A percentile compares a stretch with the other conserved stretches of the same genome.
Evolutionary conservation across 768 basidiomycete species (phyloP).

Genomic region (Trametes maxima): DNA sequence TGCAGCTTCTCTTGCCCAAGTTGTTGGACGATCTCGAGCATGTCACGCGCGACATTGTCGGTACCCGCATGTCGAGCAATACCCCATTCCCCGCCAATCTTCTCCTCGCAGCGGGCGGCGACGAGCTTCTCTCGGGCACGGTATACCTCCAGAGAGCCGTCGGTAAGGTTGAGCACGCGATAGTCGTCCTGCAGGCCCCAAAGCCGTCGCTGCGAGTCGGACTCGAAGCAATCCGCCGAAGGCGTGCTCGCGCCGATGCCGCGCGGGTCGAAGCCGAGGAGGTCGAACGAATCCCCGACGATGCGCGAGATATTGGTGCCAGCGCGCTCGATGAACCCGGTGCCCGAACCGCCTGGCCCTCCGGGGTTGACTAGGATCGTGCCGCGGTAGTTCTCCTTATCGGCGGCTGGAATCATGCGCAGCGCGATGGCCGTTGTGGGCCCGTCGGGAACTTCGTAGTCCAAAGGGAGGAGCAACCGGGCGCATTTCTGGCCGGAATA

Average conservation of each 20-base stretch:
- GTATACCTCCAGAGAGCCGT: constrained; percentile 5
- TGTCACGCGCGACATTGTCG: constrained; percentile 33
- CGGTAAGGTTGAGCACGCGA: constrained; percentile 18
- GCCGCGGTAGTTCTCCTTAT: constrained; percentile 17
- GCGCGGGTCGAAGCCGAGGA: constrained; percentile 28
- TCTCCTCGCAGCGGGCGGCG: constrained; percentile 15
- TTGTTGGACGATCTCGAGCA: constrained; percentile 33
- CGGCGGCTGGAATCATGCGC: constrained; percentile 21
- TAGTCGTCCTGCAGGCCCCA: constrained; percentile 17
- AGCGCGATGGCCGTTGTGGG: constrained; percentile 23
- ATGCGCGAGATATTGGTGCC: constrained; percentile 21
- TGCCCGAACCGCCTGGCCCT: constrained; percentile 24
- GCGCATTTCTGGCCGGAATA: constrained; percentile 20
- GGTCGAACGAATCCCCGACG: constrained; percentile 21
- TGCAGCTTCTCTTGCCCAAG: constrained; percentile 35
- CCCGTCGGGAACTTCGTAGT: constrained; percentile 22
- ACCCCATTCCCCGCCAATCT: constrained; percentile 24
- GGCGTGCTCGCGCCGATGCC: constrained; percentile 27
- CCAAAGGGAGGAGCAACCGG: constrained; percentile 23
- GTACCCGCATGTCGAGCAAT: constrained; percentile 31
- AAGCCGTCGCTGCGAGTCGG: constrained; percentile 10
- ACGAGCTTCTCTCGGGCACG: constrained; percentile 12
- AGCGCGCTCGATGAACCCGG: constrained; percentile 1
- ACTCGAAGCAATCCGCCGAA: constrained; percentile 18
- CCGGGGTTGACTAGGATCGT: constrained; percentile 25